These are phyloP conservation scores for Starmerella vitae DNA, from an alignment of 805 yeast species.

Conservation along the genomic window DNA sequence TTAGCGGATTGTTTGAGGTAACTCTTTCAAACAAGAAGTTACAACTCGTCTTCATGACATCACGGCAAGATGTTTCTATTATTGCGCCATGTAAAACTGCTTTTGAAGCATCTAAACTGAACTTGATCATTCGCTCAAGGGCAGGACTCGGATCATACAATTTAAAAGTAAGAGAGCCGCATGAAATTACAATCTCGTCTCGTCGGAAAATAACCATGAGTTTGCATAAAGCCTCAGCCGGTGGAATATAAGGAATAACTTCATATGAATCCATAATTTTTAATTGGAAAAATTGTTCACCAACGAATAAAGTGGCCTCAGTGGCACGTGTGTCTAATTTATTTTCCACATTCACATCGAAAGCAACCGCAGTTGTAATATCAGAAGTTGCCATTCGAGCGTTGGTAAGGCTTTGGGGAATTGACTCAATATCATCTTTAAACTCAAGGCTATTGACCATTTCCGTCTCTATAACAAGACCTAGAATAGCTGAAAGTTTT, in stretches of 20 bases:
- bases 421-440: neutral
- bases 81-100: neutral
- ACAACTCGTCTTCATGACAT: neutral
- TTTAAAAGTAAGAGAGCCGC: neutral
- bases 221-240: neutral
- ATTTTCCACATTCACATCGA: neutral
- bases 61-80: neutral
- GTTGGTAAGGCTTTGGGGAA: neutral
- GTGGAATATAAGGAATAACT: slow-evolving; percentile 1
- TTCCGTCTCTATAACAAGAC: neutral
- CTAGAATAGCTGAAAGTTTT: neutral
- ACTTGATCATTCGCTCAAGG: slow-evolving; percentile 1
- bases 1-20: neutral
- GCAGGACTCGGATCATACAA: neutral
- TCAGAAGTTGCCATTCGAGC: slow-evolving; percentile 1
- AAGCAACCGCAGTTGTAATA: slow-evolving; percentile 4
- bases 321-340: neutral
- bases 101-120: slow-evolving; percentile 2
- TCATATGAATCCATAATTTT: neutral
- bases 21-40: too few relatives aligned
- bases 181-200: neutral
- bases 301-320: neutral
- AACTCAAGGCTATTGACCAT: slow-evolving; percentile 1
- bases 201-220: neutral
- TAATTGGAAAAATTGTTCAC: slow-evolving; percentile 5